These are phyloP conservation scores for Xylaria sp. DNA, from an alignment of 2,329 filamentous ascomycete genomes.

Conservation along the genomic window DNA sequence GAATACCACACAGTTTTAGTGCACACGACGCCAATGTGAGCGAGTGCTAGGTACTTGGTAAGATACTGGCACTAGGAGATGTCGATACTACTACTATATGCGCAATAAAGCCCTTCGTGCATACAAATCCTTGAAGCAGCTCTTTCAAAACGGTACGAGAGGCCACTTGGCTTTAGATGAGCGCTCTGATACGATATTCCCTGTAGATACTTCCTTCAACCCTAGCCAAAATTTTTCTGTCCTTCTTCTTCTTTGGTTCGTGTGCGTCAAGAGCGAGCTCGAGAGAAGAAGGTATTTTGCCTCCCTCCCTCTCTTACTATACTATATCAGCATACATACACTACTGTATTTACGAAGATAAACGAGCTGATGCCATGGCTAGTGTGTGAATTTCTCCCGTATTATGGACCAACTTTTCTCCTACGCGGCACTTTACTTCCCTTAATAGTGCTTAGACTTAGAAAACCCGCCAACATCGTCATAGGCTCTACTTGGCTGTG, in stretches of 20 bases:
- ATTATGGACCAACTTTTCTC: constrained; percentile 9
- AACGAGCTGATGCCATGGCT: constrained; percentile 4
- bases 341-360: neutral
- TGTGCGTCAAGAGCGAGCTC: neutral
- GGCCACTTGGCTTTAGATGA: constrained; percentile 16
- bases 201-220: neutral
- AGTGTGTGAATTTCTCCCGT: constrained; percentile 2
- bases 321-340: no score
- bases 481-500: neutral
- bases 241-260: neutral
- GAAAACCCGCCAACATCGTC: neutral
- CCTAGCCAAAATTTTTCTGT: neutral
- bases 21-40: constrained; percentile 1
- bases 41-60: neutral
- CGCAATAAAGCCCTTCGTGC: constrained; percentile 29
- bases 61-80: constrained; percentile 6
- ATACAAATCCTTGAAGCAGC: constrained; percentile 21
- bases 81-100: constrained; percentile 22
- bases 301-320: constrained; percentile 1
- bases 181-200: constrained; percentile 1
- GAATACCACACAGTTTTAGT: constrained; percentile 15
- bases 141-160: constrained; percentile 3
- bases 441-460: neutral
- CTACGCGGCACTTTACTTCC: constrained; percentile 12
- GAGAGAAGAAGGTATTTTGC: neutral